Percentiles rank a stretch among this genome's conserved stretches.
phyloP scores from a whole-genome alignment of 805 yeast species.

The Teunomyces gatunensis region DNA sequence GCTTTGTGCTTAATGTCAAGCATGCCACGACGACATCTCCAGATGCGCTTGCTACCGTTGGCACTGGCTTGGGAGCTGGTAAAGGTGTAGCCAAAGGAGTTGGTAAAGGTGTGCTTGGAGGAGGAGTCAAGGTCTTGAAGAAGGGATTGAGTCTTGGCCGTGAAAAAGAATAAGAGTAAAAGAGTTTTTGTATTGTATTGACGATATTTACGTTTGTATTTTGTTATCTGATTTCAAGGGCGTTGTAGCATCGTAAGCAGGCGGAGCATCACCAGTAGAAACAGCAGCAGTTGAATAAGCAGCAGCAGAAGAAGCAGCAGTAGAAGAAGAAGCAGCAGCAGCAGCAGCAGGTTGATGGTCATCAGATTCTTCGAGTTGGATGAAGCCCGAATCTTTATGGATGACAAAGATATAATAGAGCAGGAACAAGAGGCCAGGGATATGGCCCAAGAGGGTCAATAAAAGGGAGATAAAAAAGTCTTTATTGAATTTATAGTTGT shows the following conservation, averaged over 20 bases:
- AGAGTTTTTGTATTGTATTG: not conserved
- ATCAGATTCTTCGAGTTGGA: not conserved
- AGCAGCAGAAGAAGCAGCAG: not conserved
- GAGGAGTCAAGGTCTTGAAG: conserved; percentile 29
- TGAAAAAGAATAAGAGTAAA: not conserved
- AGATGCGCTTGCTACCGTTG: conserved; percentile 45
- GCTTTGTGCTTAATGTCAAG: conserved; percentile 53
- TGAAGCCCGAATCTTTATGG: not conserved
- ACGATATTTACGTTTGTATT: not conserved
- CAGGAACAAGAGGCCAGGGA: conserved; percentile 34
- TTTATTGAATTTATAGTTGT: conserved; percentile 29
- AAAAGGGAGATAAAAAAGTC: conserved; percentile 32
- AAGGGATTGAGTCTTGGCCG: conserved; percentile 37
- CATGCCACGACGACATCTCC: conserved; percentile 32
- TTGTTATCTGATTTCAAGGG: not conserved
- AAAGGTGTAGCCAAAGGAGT: conserved; percentile 30
- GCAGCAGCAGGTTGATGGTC: not conserved
- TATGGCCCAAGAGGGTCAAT: conserved; percentile 31
- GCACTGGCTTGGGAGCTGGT: conserved; percentile 18
- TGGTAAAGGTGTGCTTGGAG: conserved; percentile 40
- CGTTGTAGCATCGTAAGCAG: not conserved
- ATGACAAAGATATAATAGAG: conserved; percentile 18
- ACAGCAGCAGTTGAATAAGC: not conserved
- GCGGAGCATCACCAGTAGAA: not conserved
- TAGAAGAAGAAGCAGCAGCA: not conserved